Evolutionary conservation across 371 early-diverging fungal species (phyloP), one percentile per base, ranked within the genome.

Genomic region (Syncephalastrum monosporum): DNA sequence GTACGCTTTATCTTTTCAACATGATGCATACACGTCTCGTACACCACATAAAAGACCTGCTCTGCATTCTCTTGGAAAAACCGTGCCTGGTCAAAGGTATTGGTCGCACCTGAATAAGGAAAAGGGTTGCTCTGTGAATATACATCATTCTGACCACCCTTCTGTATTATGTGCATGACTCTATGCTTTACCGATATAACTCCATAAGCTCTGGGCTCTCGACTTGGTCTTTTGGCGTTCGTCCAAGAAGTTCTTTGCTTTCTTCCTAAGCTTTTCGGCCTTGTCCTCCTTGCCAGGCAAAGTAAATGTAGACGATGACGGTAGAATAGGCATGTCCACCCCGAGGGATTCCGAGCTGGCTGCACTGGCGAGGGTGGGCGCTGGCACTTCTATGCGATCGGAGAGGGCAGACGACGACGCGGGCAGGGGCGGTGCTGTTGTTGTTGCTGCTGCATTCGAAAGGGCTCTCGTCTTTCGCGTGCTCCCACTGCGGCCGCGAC

Each of bases 41-140:
- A 74, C 17, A 87, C 74, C 29, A 91, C 91, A 21, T 72, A 71
- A 63, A 86, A 89, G 5, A 91, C 82, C 45, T 82, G 81, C 33
- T 83, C 83, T 42, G 86, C 87, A 74, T 93, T 79, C 17, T 91
- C 90, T 64, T 86, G 85, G 63, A 91, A 90, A 69, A 91, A 91
- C 57, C 82, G 80, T n/a, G 75, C 77, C 60, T 91, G 90, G 53
- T 92, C 92, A 58, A 83, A 78, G 17, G 86, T 85, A 49, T 81
- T 86, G 6, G 90, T 77, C 21, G 76, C 82, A 67, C 89, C 92
- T 91, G 21, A 21, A 21, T 21, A 21, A 21, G 60, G 25, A 15
- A 50, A 27, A 29, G 3, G n/a, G 24, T 47, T 44, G 33, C 25
- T 7, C 14, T 29, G 29, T 51, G 38, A 44, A 29, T 49, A 21